These are phyloP conservation scores for Globisporangium iwayamae DNA, from an alignment of 352 stramenopile genomes.

Conservation along the genomic window DNA sequence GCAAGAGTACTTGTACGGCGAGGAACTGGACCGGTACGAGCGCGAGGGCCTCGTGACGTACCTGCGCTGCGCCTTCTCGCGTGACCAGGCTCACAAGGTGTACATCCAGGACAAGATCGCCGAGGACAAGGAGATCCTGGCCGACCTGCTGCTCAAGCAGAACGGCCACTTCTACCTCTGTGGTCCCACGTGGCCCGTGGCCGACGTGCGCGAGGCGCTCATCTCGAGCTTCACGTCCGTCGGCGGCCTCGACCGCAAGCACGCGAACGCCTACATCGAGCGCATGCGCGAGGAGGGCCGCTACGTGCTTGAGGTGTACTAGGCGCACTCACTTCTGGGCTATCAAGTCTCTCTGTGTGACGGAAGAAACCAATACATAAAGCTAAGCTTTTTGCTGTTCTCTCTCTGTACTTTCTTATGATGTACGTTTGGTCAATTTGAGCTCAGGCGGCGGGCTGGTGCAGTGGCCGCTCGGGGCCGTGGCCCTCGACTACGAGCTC, in stretches of 20 bases:
- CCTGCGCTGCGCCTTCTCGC: constrained; percentile 83
- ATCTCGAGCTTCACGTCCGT: constrained; percentile 50
- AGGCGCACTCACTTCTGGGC: constrained; percentile 7
- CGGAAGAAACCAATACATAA: not conserved
- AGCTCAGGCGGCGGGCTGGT: constrained; percentile 15
- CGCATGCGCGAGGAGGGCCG: constrained; percentile 74
- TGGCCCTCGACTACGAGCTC: constrained; percentile 49
- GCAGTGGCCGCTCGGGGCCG: constrained; percentile 39
- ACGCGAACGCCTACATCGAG: constrained; percentile 70
- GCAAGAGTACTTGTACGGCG: constrained; percentile 96
- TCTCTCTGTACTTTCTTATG: too few species aligned
- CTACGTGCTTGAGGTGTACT: constrained; percentile 87
- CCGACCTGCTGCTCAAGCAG: constrained; percentile 65
- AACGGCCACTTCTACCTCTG: constrained; percentile 87
- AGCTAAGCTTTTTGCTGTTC: too few species aligned
- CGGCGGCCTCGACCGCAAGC: constrained; percentile 54
- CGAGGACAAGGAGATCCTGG: constrained; percentile 74
- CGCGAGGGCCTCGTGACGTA: constrained; percentile 79
- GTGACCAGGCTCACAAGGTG: constrained; percentile 87
- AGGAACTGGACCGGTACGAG: constrained; percentile 87
- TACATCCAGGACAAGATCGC: constrained; percentile 89
- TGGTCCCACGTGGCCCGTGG: constrained; percentile 77
- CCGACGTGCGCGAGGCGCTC: constrained; percentile 69
- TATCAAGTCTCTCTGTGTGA: not conserved
- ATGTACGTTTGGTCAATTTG: too few species aligned